Base-by-base conservation (phyloP, 768 basidiomycete genomes). In the Mycena galericulata region DNA sequence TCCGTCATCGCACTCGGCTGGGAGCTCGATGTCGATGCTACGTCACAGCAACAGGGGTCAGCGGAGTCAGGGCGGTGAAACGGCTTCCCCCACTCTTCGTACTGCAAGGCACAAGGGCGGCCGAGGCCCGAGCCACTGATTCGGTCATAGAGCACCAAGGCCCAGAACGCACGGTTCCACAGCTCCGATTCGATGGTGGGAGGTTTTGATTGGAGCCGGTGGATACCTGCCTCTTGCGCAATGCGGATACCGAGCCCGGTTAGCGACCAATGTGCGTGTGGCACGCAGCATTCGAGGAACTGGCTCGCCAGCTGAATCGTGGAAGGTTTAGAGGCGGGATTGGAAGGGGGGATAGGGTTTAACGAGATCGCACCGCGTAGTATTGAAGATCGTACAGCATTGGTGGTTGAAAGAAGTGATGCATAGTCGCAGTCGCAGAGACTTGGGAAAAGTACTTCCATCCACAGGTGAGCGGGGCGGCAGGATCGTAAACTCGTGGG, bases 391-490 rank as follows among this genome's bases (percentile, higher is more conserved):
- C 95, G 75, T 87, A 90, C 60, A 96, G 75, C 6, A 84, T 78
- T 1, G 93, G 92, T 4, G 90, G 87, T 0, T 83, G 80, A 14
- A 94, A 79, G 24, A 94, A 79, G 0, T 85, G n/a, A 86, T 73
- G 86, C 88, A 61, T 88, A 88, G 40, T 91, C n/a, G n/a, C n/a
- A n/a, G n/a, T n/a, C 75, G 86, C 83, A 63, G 92, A 87, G 3
- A 90, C 88, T 72, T 92, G 90, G 22, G 87, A 81, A 70, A 90
- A 89, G 81, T 86, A 92, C 72, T 84, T 87, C 89, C 89, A 92
- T 0, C 90, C 90, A 2, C 83, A 80, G 3, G 87, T 88, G 22
- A 72, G 74, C 24, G 78, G 81, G 47, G 85, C 84, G 11, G 83
- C 69, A 5, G 6, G 8, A n/a, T 57, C 63, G 45, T 84, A 67